Conservation (phyloP, 148 eudicot genomes). For the Simmondsia chinensis region DNA sequence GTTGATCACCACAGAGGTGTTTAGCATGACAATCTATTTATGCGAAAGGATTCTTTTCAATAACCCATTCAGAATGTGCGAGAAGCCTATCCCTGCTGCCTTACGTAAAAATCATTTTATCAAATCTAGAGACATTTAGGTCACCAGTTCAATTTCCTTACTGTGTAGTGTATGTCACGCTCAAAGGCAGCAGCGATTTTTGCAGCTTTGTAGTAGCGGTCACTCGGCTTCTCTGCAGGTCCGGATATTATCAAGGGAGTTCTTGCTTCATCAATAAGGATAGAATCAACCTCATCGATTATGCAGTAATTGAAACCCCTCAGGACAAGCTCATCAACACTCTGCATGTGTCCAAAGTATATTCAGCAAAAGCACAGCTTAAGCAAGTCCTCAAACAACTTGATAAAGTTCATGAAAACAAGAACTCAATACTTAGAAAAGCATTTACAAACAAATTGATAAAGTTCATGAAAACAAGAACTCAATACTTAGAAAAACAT, state of each 20-base stretch:
- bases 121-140: background rate
- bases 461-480: too few species aligned
- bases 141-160: slow-evolving; percentile 20
- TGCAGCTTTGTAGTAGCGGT: slow-evolving; percentile 96
- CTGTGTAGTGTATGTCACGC: slow-evolving; percentile 93
- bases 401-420: background rate
- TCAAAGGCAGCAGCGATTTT: slow-evolving; percentile 93
- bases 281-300: slow-evolving; percentile 99
- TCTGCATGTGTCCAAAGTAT: slow-evolving; percentile 42
- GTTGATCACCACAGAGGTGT: too few species aligned
- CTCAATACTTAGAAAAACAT: background rate
- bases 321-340: slow-evolving; percentile 88
- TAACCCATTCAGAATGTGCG: too few species aligned
- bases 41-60: too few species aligned
- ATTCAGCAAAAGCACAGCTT: slow-evolving; percentile 11
- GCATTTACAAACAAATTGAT: background rate
- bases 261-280: slow-evolving; percentile 98
- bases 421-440: background rate
- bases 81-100: too few species aligned
- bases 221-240: slow-evolving; percentile 98
- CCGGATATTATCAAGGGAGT: slow-evolving; percentile 98
- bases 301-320: slow-evolving; percentile 84
- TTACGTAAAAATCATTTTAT: too few species aligned
- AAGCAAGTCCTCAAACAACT: slow-evolving; percentile 6
- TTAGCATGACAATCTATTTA: too few species aligned